Conservation (phyloP, 1,139 yeast species). For the Taphrina wiesneri region DNA sequence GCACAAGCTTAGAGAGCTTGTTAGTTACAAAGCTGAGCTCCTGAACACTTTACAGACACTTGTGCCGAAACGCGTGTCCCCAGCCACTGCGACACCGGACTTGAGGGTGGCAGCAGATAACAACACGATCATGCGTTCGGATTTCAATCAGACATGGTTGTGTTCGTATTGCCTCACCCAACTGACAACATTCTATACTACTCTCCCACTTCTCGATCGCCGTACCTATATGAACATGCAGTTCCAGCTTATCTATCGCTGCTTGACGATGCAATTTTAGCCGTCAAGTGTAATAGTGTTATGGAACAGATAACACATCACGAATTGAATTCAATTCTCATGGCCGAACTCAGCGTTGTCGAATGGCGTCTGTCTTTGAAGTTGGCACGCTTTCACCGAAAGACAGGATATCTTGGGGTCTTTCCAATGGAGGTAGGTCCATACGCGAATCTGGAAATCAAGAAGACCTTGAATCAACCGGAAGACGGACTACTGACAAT, state of each 20-base stretch:
- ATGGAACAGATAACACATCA: constrained; percentile 13
- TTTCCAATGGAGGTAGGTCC: constrained; percentile 13
- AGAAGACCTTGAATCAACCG: background rate
- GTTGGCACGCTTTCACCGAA: constrained; percentile 9
- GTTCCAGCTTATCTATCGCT: constrained; percentile 11
- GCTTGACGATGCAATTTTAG: background rate
- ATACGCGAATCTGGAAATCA: constrained; percentile 8
- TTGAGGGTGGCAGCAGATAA: background rate
- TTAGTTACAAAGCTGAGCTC: constrained; percentile 1
- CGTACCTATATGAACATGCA: constrained; percentile 11
- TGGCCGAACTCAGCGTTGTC: constrained; percentile 9
- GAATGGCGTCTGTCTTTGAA: constrained; percentile 14
- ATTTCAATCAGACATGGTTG: background rate
- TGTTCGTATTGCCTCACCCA: background rate
- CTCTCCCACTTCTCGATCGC: constrained; percentile 9
- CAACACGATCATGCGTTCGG: background rate
- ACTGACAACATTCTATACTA: background rate
- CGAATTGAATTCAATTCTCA: constrained; percentile 8
- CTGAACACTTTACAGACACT: background rate
- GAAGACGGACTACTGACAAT: background rate
- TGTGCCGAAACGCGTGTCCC: background rate
- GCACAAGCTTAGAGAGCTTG: constrained; percentile 2
- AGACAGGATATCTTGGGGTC: constrained; percentile 2
- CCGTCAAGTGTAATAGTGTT: background rate
- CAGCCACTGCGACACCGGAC: background rate